phyloP scores from a whole-genome alignment of 768 basidiomycete species.

The Lactarius tabidus region DNA sequence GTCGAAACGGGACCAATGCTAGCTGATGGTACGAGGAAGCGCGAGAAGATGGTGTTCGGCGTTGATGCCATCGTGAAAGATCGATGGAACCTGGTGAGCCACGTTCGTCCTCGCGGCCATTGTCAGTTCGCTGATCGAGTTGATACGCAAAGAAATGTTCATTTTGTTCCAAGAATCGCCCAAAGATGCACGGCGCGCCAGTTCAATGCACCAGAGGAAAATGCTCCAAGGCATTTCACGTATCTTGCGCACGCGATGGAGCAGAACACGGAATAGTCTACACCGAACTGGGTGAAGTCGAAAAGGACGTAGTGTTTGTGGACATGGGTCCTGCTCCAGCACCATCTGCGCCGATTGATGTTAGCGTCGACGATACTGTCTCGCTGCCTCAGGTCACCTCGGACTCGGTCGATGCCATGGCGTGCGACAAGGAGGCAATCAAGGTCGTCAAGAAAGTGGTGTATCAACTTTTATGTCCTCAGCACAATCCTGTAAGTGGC shows the following conservation, averaged over 20 bases:
- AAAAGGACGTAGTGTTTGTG: slow-evolving; percentile 75
- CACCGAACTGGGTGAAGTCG: slow-evolving; percentile 59
- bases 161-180: slow-evolving; percentile 65
- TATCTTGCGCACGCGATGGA: slow-evolving; percentile 76
- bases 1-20: slow-evolving; percentile 38
- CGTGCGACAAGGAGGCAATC: slow-evolving; percentile 36
- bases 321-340: slow-evolving; percentile 32
- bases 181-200: slow-evolving; percentile 71
- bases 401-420: slow-evolving; percentile 22
- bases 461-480: slow-evolving; percentile 74
- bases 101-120: neutral
- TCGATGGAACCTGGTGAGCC: slow-evolving; percentile 84
- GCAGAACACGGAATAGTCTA: slow-evolving; percentile 53
- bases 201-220: slow-evolving; percentile 95
- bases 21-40: slow-evolving; percentile 34
- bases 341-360: slow-evolving; percentile 32
- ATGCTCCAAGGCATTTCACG: slow-evolving; percentile 90
- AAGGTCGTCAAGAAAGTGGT: slow-evolving; percentile 71
- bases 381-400: slow-evolving; percentile 4
- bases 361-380: slow-evolving; percentile 33
- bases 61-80: slow-evolving; percentile 87
- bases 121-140: neutral
- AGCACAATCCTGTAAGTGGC: slow-evolving; percentile 83
- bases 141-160: slow-evolving; percentile 74
- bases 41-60: slow-evolving; percentile 66